Base-by-base conservation (phyloP, 805 yeast genomes). In the Candida coleopterorum region DNA sequence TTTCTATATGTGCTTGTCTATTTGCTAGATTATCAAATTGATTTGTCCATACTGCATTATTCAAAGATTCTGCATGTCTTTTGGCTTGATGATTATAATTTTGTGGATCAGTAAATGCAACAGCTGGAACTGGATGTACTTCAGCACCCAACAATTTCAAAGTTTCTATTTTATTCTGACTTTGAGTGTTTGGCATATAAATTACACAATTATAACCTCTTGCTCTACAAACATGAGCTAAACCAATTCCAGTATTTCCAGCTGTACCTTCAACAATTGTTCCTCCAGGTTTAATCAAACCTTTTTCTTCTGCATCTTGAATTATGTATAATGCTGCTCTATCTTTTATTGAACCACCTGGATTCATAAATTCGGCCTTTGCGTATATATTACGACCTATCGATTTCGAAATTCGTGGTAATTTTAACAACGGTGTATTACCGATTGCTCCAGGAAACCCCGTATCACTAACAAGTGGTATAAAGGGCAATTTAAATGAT, bases 191-290 rank as follows among this genome's bases (percentile, higher is more conserved):
- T 40, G 96, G 96, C 88, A 87, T 86, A 67, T 85, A 87, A 40
- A 87, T 83, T 34, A 87, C 79, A 56, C 93, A 79, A 39, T 81
- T 75, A 68, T 87, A 87, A 21, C 95, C 95, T 48, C 81, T 76
- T 32, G 89, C 74, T 24, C 95, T 69, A 55, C 94, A 85, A 30
- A 81, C 77, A 50, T 74, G 79, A 6, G 95, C 96, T 38, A 87
- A 64, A 1, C 96, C 96, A 47, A 87, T 87, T 12, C 96, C 96
- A n/a, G 96, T 87, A 62, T 87, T 87, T 22, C 96, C 96, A 3
- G 96, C 96, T 9, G 96, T 86, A 6, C 95, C 95, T 60, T 87
- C 96, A 12, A 87, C 89, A 21, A 87, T 76, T 2, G 95, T 87
- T 23, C 93, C 95, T 7, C 94, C 93, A 4, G 87, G 76, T 40